Base-by-base conservation (phyloP, 23 red algal species). In the Gracilaria domingensis region DNA sequence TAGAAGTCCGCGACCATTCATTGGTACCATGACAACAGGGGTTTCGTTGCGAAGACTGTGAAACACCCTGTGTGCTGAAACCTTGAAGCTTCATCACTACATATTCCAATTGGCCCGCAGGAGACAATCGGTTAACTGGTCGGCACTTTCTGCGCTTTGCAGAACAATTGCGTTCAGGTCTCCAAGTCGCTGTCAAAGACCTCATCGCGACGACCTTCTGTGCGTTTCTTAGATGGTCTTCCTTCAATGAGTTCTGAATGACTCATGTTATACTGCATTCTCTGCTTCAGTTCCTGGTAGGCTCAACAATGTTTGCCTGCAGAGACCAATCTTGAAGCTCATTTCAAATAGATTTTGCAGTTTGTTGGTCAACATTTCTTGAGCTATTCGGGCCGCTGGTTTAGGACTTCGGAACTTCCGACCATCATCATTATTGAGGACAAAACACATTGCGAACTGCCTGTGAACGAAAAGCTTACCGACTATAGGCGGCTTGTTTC, bases 391-490 rank as follows among this genome's bases (percentile, higher is more conserved):
- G 64, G 64, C 64, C 64, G 2, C 36, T 12, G 64, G 64, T 69
- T 69, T 32, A 37, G 30, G 32, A 69, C 64, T 20, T 1, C 1
- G 32, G 30, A 69, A 69, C 38, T 69, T 69, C 30, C 38, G 64
- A 37, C 64, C 64, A 34, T 26, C 7, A 69, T 36, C 16, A 37
- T 12, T 17, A 36, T 69, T 69, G 26, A 18, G 64, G 38, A 36
- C 64, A 69, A 13, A 34, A 69, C 12, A 30, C 8, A 37, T 69
- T 69, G 64, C 64, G 28, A 37, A 12, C 30, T 69, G 64, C 32
- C 16, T 18, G 16, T 69, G 30, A 18, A 69, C 64, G 64, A 12
- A 36, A 69, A 69, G 64, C 64, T 69, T 37, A 69, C 64, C 64
- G 32, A 69, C 30, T 20, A 12, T 3, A 37, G 64, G 42, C 2